These are phyloP conservation scores for Botryotinia globosa DNA, from an alignment of 2,329 filamentous ascomycete species.

Conservation along the genomic window DNA sequence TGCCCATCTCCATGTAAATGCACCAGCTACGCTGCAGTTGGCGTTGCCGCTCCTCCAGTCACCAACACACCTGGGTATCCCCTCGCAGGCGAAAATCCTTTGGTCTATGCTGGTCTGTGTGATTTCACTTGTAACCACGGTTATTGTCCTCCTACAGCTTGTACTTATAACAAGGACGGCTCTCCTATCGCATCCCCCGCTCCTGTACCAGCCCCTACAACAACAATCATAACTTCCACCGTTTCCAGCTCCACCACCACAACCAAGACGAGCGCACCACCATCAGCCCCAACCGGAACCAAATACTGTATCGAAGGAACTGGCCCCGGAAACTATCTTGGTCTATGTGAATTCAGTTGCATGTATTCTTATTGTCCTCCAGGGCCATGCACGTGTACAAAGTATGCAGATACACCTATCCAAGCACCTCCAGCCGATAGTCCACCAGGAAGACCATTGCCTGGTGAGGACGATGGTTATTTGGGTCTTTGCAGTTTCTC, in stretches of 20 bases:
- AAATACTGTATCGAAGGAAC: constrained; percentile 29
- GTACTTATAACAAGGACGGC: constrained; percentile 2
- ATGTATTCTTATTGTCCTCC: constrained; percentile 32
- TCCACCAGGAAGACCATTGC: constrained; percentile 38
- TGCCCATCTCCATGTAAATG: constrained; percentile 26
- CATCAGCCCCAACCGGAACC: constrained; percentile 17
- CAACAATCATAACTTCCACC: neutral
- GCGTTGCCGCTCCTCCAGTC: neutral
- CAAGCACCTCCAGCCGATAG: constrained; percentile 33
- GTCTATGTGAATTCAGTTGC: constrained; percentile 40
- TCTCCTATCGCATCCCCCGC: neutral
- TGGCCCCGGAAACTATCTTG: constrained; percentile 39
- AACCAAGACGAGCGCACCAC: constrained; percentile 18
- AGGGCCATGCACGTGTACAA: constrained; percentile 31
- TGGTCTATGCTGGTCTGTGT: constrained; percentile 33
- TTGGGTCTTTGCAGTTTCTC: constrained; percentile 47
- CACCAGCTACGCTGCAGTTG: neutral
- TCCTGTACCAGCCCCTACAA: neutral
- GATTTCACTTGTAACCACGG: constrained; percentile 33
- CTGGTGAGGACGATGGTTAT: constrained; percentile 41
- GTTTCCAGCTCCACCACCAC: neutral
- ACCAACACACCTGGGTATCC: constrained; percentile 9
- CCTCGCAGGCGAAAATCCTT: constrained; percentile 3
- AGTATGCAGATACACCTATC: constrained; percentile 22
- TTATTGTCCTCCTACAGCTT: constrained; percentile 27